Evolutionary conservation across 805 yeast genomes (phyloP), one percentile per base, ranked within the genome.

Genomic region (Yamadazyma paraphyllophila): DNA sequence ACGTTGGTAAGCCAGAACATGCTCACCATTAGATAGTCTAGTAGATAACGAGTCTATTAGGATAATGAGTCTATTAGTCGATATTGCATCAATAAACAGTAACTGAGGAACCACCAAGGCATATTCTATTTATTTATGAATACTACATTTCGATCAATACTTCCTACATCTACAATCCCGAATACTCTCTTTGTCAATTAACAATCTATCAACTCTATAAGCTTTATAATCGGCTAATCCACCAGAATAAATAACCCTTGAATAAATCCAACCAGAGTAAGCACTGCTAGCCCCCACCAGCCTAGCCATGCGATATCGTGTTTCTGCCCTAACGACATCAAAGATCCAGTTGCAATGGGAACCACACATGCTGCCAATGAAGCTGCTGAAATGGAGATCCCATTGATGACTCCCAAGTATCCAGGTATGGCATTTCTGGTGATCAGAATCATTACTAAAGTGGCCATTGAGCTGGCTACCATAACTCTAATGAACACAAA

Each of bases 1-100:
- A 83, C 74, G 78, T 91, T 61, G 97, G 97, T 71, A 85, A 82
- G 56, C 85, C 84, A 57, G 79, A 71, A 60, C 83, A 79, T 64
- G 78, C 74, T 65, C 83, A 80, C 66, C 79, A 76, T 57, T 65
- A 53, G 35, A 24, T 42, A 20, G 24, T 20, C 24, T 20, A 20
- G 24, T 20, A 20, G 24, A 20, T 20, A 4, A 20, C 24, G 6
- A 20, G 24, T 20, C 24, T 20, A 20, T 20, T 20, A 20, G 24
- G 6, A 6, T 20, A 20, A 20, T 20, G 24, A 20, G 24, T 20
- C 24, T 20, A 20, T 20, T 20, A 20, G 24, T 20, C 24, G 24
- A 20, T 26, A 26, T 36, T 43, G 46, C 46, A 43, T 43, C 24
- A 43, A 32, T 36, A 43, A 43, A 29, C 31, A n/a, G 13, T 32